Evolutionary conservation across 148 eudicot genomes (phyloP), one percentile per base, ranked within the genome.

Genomic region (Arctostaphylos glauca): DNA sequence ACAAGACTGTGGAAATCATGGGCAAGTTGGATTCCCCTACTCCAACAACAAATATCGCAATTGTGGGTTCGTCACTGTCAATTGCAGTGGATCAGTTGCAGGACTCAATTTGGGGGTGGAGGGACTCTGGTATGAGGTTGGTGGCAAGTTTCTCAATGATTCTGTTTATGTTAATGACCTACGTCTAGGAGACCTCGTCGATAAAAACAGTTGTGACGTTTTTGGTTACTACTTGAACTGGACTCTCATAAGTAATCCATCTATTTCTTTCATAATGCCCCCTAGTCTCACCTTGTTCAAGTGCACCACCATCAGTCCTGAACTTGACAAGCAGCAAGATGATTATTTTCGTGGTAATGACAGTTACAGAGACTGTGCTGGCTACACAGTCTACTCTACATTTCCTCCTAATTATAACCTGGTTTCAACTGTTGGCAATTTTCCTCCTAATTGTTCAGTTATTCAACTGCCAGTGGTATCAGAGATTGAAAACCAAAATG

Each of bases 11-110:
- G 56, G 56, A 74, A 74, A 6, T 48, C 56, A n/a, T 48, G 43
- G 38, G 78, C 41, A 48, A 38, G 49, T 50, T 52, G 15, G 14
- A 74, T 10, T 14, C 78, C 78, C 78, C n/a, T n/a, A 8, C 78
- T 74, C 56, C 78, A 52, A 49, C 41, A 44, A 1, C 64, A 82
- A 47, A 52, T 59, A 83, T 47, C 85, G 82, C 6, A 5, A 2
- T 2, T 88, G 91, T 67, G 92, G 92, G 18, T 54, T 87, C 19
- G 23, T 25, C 43, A 76, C 79, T 46, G 15, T 90, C 6, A 76
- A 84, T 76, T 90, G 92, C 74, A 75, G 79, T 5, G 6, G 23
- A 13, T 4, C 8, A 71, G 60, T 12, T 67, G 79, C 18, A 4
- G 79, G 78, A 2, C 44, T 88, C 50, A 81, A 87, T 21, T 21